Evolutionary conservation across 2,329 filamentous ascomycete species (phyloP), one percentile per base, ranked within the genome.

Genomic region (Cladosporium oxysporum): DNA sequence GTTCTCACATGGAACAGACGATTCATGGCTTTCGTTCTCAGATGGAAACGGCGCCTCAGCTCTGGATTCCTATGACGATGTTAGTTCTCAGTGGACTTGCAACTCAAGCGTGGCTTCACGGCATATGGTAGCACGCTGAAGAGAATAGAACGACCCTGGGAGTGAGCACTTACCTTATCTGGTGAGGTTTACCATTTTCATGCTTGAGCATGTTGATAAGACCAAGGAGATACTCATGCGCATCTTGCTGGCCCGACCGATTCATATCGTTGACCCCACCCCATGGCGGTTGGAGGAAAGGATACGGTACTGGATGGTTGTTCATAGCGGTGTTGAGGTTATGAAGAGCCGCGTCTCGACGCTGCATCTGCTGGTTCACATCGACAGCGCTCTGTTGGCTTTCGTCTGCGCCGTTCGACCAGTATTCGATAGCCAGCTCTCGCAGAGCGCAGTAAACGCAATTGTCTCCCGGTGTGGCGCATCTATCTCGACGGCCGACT

Each of bases 381-480:
- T 41, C 37, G 10, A 5, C 18, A 44, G 37, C 37, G 37, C 18
- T 44, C 6, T 44, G 18, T 26, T 28, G 57, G 4, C 12, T 12
- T 21, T n/a, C 18, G 18, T 58, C 18, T 10, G 37, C 18, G 18
- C 37, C 37, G 18, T 44, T 44, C 57, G 28, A 37, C 68, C 66
- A 68, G 41, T 69, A 69, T 26, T 41, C 21, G 3, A 26, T 29
- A 16, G 62, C 47, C 16, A 69, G 41, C 12, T 26, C 29, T 26
- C 66, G 53, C 14, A 69, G 29, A 7, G 66, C 66, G 59, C 68
- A 69, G 6, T 62, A 59, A 16, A 66, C 59, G 31, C 68, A 69
- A 12, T 52, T 47, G n/a, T 53, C 29, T 49, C 28, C 31, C 2
- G 41, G 41, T 10, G 47, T 35, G 29, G n/a, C 21, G 29, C 58